Evolutionary conservation across 2,329 filamentous ascomycete genomes (phyloP).

Genomic region (Fonsecaea monophora): DNA sequence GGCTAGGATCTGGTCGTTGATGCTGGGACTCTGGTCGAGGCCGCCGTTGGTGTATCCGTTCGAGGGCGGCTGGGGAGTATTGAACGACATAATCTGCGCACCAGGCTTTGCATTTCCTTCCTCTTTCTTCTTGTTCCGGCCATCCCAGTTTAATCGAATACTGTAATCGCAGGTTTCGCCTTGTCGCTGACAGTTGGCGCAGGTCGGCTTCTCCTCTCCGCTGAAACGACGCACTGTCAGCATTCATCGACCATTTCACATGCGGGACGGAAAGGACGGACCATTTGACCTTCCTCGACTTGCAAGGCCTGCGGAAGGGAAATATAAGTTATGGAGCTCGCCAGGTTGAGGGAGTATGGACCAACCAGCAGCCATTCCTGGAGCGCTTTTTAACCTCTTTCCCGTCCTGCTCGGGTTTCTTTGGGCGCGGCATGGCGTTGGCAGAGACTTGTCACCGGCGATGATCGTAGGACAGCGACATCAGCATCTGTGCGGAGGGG

Average conservation of each 20-base stretch:
- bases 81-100: conserved; percentile 47
- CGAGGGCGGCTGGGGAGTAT: conserved; percentile 21
- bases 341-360: conserved; percentile 6
- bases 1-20: conserved; percentile 20
- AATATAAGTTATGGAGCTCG: conserved; percentile 26
- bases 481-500: conserved; percentile 19
- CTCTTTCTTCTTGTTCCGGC: conserved; percentile 67
- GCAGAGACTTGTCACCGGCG: conserved; percentile 26
- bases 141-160: conserved; percentile 81
- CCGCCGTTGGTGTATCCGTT: conserved; percentile 30
- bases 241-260: not conserved
- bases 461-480: conserved; percentile 22
- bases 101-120: conserved; percentile 42
- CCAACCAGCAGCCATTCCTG: conserved; percentile 71
- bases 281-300: conserved; percentile 80
- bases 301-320: conserved; percentile 69
- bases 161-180: conserved; percentile 80
- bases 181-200: conserved; percentile 74
- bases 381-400: conserved; percentile 70
- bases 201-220: conserved; percentile 76
- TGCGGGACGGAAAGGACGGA: conserved; percentile 42
- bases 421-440: conserved; percentile 67
- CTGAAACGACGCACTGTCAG: conserved; percentile 43
- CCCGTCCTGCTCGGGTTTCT: conserved; percentile 59
- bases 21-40: conserved; percentile 16